Evolutionary conservation across 805 yeast genomes (phyloP), one percentile per base, ranked within the genome.

Genomic region (Lachancea sp.): DNA sequence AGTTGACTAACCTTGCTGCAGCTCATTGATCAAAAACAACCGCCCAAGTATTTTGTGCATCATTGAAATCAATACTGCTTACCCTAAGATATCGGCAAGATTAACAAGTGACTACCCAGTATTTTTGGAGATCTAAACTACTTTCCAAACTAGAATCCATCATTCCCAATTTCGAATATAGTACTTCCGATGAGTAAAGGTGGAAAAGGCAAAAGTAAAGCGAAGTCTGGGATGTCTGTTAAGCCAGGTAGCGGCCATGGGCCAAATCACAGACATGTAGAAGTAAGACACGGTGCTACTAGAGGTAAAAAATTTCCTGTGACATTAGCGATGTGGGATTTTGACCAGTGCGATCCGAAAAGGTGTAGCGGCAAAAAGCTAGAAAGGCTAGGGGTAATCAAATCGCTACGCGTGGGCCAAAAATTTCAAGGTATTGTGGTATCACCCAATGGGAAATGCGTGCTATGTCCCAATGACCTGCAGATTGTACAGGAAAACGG

Each of bases 331-430:
- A 90, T 90, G 98, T 90, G 98, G 96, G 98, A 92, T 61, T 92
- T 92, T 57, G 96, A 89, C 50, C 98, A 92, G 58, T 92, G 98
- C 67, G 98, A 92, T 64, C 98, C 98, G 1, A 92, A 92, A 58
- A 73, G 97, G 57, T 92, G 98, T 60, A 82, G 94, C 49, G 98
- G 98, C 15, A 92, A 92, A 67, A 89, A 88, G 59, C 69, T 92
- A 22, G 96, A 87, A 55, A 71, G 97, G 41, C 62, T 90, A 16
- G 97, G 97, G 1, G 64, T 87, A 16, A 89, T 92, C 37, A 77
- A 78, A 45, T 75, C 77, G 40, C 59, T 92, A 46, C 68, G 94
- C 45, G 77, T 92, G n/a, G 98, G 98, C 0, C 96, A 89, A 58
- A 90, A 88, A 62, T 90, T 86, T 55, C 80, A 74, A 44, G 98